A percentile compares a stretch with the other conserved stretches of the same genome.
phyloP scores from a whole-genome alignment of 495 filamentous ascomycete species.

The Penicillium taxi region DNA sequence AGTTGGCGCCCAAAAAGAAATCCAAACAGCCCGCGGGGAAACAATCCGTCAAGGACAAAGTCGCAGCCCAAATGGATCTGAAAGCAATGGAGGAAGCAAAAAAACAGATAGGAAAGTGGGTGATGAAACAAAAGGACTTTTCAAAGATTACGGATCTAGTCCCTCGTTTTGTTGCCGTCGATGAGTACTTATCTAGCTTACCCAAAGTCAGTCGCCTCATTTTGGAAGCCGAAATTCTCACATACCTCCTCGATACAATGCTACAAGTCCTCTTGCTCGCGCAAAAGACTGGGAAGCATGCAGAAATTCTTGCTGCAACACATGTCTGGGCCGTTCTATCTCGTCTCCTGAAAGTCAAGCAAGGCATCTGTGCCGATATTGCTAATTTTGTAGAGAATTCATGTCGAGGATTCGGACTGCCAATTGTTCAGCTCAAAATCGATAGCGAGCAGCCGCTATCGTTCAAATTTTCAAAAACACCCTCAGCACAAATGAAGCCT shows the following conservation, averaged over 20 bases:
- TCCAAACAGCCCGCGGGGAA: too few species aligned
- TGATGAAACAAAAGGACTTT: not conserved
- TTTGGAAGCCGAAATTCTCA: slow-evolving; percentile 32
- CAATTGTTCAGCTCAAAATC: slow-evolving; percentile 6
- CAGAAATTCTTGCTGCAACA: not conserved
- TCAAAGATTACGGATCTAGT: too few species aligned
- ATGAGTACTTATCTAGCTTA: slow-evolving; percentile 13
- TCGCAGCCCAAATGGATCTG: too few species aligned
- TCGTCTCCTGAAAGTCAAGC: slow-evolving; percentile 11
- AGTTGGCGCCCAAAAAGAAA: too few species aligned
- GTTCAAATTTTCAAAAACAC: slow-evolving; percentile 28
- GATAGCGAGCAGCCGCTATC: slow-evolving; percentile 16
- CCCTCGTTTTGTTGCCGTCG: not conserved
- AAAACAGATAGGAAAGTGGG: slow-evolving; percentile 1
- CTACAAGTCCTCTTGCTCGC: slow-evolving; percentile 17
- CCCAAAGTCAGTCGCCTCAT: slow-evolving; percentile 5
- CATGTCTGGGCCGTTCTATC: slow-evolving; percentile 14
- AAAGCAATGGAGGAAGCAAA: not conserved
- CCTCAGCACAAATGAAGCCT: slow-evolving; percentile 7
- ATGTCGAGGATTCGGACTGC: slow-evolving; percentile 18
- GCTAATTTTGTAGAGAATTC: slow-evolving; percentile 17
- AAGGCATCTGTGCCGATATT: slow-evolving; percentile 21
- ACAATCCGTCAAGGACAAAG: too few species aligned
- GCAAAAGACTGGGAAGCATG: not conserved
- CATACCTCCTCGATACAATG: slow-evolving; percentile 40